Conservation (phyloP, 768 basidiomycete genomes). For the Hebeloma cylindrosporum region DNA sequence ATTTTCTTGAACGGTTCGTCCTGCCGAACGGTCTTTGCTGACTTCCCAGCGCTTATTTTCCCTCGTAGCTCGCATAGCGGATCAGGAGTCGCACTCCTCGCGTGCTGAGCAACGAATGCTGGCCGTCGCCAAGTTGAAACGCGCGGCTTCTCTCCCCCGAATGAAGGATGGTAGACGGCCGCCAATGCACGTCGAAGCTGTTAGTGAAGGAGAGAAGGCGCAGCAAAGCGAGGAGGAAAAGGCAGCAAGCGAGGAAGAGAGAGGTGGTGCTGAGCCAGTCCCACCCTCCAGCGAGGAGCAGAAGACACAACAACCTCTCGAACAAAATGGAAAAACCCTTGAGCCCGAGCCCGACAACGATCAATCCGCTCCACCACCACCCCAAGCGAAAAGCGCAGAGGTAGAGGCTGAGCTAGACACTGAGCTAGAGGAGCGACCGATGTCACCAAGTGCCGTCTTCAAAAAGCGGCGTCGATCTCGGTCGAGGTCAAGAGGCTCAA, state of each 20-base stretch:
- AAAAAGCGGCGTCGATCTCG: slow-evolving; percentile 74
- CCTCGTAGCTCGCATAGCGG: slow-evolving; percentile 35
- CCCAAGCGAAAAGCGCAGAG: slow-evolving; percentile 22
- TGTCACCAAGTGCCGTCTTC: slow-evolving; percentile 47
- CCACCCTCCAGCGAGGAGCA: slow-evolving; percentile 6
- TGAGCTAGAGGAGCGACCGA: slow-evolving; percentile 39
- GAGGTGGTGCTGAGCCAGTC: slow-evolving; percentile 5
- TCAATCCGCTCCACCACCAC: slow-evolving; percentile 15
- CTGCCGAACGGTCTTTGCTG: slow-evolving; percentile 1
- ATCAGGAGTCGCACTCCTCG: slow-evolving; percentile 48
- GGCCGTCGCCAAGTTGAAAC: slow-evolving; percentile 87
- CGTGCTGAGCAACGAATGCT: slow-evolving; percentile 77
- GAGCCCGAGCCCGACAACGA: slow-evolving; percentile 21
- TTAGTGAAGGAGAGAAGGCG: slow-evolving; percentile 76
- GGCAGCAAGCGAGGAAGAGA: slow-evolving; percentile 14
- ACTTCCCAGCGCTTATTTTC: slow-evolving; percentile 17
- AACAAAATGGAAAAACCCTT: slow-evolving; percentile 20
- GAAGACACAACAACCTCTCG: slow-evolving; percentile 5
- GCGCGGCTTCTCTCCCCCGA: slow-evolving; percentile 87
- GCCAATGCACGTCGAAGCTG: slow-evolving; percentile 80
- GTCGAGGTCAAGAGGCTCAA: slow-evolving; percentile 75
- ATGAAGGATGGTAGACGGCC: slow-evolving; percentile 90
- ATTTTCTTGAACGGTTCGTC: slow-evolving; percentile 20
- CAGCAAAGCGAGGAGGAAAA: slow-evolving; percentile 24
- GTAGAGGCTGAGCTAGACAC: slow-evolving; percentile 37